Evolutionary conservation across 495 filamentous ascomycete genomes (phyloP), one percentile per base, ranked within the genome.

Genomic region (Podospora sp.): DNA sequence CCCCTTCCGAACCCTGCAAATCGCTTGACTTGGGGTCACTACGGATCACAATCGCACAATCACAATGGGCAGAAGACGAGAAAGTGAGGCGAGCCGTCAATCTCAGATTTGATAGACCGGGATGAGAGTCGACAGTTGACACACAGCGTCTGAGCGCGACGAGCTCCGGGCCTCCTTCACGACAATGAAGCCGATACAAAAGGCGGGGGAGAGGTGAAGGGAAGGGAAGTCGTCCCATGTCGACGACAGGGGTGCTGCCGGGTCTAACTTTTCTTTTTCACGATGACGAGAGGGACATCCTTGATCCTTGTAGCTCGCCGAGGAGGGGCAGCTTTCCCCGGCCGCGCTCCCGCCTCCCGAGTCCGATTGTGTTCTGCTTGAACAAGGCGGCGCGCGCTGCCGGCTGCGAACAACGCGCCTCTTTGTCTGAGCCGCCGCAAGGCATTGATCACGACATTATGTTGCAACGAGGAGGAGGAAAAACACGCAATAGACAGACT

Each of bases 61-160:
- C 53, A 27, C 53, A 57, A 24, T 24, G 53, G 53, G 22, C 11
- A n/a, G 20, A 26, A 18, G 22, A 55, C 0, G 5, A 11, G 40
- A 46, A 46, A 46, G 40, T 46, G 12, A 46, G 24, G 24, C 52
- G 24, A 55, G 52, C 20, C 14, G 20, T 26, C 21, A n/a, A 9
- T 55, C 52, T 60, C 57, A 62, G 60, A 62, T 59, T 62, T 46
- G 36, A 49, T 49, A 4, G 60, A 62, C 60, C 33, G 21, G 60
- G 60, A 62, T 49, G 8, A 21, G 35, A 62, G 36, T 18, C 60
- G 29, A 50, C 56, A 22, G 11, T 11, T 22, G 8, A 33, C 29
- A 33, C 29, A 33, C 29, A 33, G 36, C 40, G 60, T 62, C 60
- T 49, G 36, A 62, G 60, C 60, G 60, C 60, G 35, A 21, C 36